Evolutionary conservation across 2,329 filamentous ascomycete species (phyloP).

Genomic region (Amauroascus niger): DNA sequence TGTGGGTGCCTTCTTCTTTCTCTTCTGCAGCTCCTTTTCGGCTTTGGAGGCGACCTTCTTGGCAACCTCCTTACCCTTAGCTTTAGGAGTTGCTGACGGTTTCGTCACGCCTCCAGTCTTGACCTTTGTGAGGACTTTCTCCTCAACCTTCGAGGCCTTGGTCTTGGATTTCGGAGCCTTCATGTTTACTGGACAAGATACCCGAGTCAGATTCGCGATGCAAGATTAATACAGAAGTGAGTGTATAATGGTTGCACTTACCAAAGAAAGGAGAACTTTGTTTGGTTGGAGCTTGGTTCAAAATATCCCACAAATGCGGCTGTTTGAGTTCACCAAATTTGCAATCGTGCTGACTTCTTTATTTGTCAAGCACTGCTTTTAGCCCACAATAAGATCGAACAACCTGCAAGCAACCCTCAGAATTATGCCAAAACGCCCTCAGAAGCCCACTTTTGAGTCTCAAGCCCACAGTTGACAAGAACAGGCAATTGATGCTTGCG

Average conservation of each 20-base stretch:
- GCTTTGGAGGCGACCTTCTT: slow-evolving; percentile 16
- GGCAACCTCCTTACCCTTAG: slow-evolving; percentile 26
- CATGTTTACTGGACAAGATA: slow-evolving; percentile 20
- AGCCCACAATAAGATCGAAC: slow-evolving; percentile 19
- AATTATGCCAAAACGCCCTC: slow-evolving; percentile 16
- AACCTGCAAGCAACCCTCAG: slow-evolving; percentile 12
- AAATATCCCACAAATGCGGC: slow-evolving; percentile 9
- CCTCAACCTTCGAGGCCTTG: slow-evolving; percentile 31
- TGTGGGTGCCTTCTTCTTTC: slow-evolving; percentile 16
- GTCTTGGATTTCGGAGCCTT: slow-evolving; percentile 41
- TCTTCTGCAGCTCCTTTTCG: slow-evolving; percentile 9
- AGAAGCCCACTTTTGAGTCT: slow-evolving; percentile 29
- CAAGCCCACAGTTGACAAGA: slow-evolving; percentile 38
- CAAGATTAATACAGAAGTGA: neutral
- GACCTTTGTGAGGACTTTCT: slow-evolving; percentile 40
- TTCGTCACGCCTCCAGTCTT: slow-evolving; percentile 41
- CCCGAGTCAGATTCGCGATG: slow-evolving; percentile 16
- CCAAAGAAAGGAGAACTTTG: neutral
- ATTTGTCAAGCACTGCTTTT: slow-evolving; percentile 11
- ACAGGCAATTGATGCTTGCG: slow-evolving; percentile 34
- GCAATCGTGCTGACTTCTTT: slow-evolving; percentile 1
- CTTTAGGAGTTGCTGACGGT: slow-evolving; percentile 34
- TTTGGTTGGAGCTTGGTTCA: neutral
- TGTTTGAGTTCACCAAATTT: slow-evolving; percentile 8
- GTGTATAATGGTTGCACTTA: neutral